These are phyloP conservation scores for Leucosporidium creatinivorum DNA, from an alignment of 768 basidiomycete species.

Conservation along the genomic window DNA sequence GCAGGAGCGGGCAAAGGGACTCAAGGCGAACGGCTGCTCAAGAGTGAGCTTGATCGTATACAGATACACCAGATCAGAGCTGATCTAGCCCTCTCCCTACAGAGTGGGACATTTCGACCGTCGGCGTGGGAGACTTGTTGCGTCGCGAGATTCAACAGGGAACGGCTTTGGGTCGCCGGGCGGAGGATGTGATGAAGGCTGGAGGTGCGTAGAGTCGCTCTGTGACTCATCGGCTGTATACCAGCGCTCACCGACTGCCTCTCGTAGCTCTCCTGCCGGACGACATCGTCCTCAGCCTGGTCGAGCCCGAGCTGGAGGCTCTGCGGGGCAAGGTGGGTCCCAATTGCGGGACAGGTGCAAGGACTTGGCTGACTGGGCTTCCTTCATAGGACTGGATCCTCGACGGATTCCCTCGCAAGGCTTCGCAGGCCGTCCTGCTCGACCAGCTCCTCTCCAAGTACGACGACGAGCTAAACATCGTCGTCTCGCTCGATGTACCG, in stretches of 20 bases:
- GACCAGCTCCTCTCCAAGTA: constrained; percentile 55
- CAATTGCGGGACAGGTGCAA: background rate
- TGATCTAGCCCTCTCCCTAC: background rate
- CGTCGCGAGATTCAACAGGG: constrained; percentile 74
- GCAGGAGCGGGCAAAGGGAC: constrained; percentile 58
- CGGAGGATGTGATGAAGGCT: constrained; percentile 68
- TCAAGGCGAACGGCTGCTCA: constrained; percentile 62
- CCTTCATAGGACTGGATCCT: constrained; percentile 71
- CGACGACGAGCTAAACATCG: constrained; percentile 61
- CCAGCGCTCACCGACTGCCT: background rate
- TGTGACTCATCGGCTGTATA: too few relatives aligned
- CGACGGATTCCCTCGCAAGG: constrained; percentile 85
- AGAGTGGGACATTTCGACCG: constrained; percentile 64
- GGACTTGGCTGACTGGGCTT: background rate
- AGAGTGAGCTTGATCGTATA: constrained; percentile 41
- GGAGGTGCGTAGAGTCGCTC: constrained; percentile 47
- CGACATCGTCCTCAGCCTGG: constrained; percentile 67
- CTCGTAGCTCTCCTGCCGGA: constrained; percentile 55
- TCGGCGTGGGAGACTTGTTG: constrained; percentile 79
- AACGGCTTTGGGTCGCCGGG: constrained; percentile 64
- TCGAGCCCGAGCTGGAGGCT: constrained; percentile 62
- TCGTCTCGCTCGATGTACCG: constrained; percentile 81
- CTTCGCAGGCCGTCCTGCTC: constrained; percentile 71
- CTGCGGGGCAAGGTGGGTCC: constrained; percentile 40
- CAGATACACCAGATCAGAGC: background rate